phyloP scores from a whole-genome alignment of 1,284 basidiomycete species.

The Fomes fomentarius region DNA sequence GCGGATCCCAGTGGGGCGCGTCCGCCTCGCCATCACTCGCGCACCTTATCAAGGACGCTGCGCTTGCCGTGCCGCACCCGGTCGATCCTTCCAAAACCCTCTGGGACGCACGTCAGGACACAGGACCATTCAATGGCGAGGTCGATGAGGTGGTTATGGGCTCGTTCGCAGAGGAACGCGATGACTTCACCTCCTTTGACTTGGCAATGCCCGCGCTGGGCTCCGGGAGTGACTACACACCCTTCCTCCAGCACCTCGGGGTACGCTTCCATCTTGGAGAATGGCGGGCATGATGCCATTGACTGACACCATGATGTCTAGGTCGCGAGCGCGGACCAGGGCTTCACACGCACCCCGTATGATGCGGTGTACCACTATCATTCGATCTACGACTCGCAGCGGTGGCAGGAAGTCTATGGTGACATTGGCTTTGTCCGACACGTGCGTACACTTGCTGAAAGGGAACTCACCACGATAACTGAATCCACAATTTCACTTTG shows the following conservation, averaged over 20 bases:
- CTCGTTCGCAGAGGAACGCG: constrained; percentile 30
- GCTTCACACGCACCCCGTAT: constrained; percentile 47
- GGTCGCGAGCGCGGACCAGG: constrained; percentile 57
- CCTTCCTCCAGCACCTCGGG: constrained; percentile 72
- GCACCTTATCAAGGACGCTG: constrained; percentile 69
- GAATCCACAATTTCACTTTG: neutral
- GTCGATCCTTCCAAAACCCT: constrained; percentile 53
- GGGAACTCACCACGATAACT: neutral
- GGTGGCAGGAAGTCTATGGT: constrained; percentile 72
- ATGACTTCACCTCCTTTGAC: constrained; percentile 28
- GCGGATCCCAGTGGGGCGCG: constrained; percentile 66
- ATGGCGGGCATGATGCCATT: neutral
- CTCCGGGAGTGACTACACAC: constrained; percentile 78
- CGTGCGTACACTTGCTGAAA: constrained; percentile 36
- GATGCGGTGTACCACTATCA: constrained; percentile 80
- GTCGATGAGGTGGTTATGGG: constrained; percentile 35
- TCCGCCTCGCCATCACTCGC: constrained; percentile 78
- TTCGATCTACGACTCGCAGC: constrained; percentile 73
- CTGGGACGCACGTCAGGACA: constrained; percentile 68
- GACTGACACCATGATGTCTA: constrained; percentile 25
- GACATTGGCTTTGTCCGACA: constrained; percentile 76
- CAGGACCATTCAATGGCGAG: constrained; percentile 52
- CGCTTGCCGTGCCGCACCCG: constrained; percentile 72
- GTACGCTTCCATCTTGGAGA: constrained; percentile 33
- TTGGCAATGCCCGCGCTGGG: constrained; percentile 46